A percentile compares a stretch with the other conserved stretches of the same genome.
phyloP scores from a whole-genome alignment of 2,329 filamentous ascomycete genomes.

The Xylariaceae sp. region DNA sequence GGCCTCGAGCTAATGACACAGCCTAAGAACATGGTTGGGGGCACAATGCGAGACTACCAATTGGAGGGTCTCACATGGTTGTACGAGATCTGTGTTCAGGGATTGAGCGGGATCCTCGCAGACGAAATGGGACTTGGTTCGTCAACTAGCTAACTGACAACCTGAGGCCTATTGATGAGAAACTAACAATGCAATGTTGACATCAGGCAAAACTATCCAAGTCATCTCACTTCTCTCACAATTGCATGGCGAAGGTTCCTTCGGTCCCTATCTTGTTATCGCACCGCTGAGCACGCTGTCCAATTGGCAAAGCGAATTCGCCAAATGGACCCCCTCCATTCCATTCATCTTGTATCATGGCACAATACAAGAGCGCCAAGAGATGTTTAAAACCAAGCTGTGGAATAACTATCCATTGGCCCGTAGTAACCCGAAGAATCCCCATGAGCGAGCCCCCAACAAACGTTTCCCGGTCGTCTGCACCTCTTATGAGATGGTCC shows the following conservation, averaged over 20 bases:
- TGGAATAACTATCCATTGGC: slow-evolving; percentile 63
- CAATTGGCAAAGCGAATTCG: slow-evolving; percentile 95
- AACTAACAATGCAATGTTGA: slow-evolving; percentile 9
- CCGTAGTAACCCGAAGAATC: no score
- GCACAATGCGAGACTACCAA: slow-evolving; percentile 91
- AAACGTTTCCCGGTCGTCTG: slow-evolving; percentile 83
- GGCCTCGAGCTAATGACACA: slow-evolving; percentile 79
- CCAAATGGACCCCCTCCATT: slow-evolving; percentile 83
- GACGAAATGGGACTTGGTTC: slow-evolving; percentile 85
- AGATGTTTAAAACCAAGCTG: slow-evolving; percentile 69
- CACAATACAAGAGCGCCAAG: slow-evolving; percentile 69
- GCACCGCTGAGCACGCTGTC: slow-evolving; percentile 87
- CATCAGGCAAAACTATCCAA: slow-evolving; percentile 79
- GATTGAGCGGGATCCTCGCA: slow-evolving; percentile 84
- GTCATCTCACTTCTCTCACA: slow-evolving; percentile 85
- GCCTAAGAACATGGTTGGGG: slow-evolving; percentile 78
- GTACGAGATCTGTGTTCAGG: slow-evolving; percentile 74
- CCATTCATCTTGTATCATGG: slow-evolving; percentile 91
- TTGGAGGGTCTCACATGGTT: slow-evolving; percentile 94
- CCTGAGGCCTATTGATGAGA: background rate
- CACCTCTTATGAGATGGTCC: slow-evolving; percentile 93
- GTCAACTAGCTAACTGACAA: slow-evolving; percentile 18
- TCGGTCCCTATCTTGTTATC: slow-evolving; percentile 84
- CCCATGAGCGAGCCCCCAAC: no score
- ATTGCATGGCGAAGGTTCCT: slow-evolving; percentile 77